Base-by-base conservation (phyloP, 1,139 yeast species). In the Candida tetrigidarum region DNA sequence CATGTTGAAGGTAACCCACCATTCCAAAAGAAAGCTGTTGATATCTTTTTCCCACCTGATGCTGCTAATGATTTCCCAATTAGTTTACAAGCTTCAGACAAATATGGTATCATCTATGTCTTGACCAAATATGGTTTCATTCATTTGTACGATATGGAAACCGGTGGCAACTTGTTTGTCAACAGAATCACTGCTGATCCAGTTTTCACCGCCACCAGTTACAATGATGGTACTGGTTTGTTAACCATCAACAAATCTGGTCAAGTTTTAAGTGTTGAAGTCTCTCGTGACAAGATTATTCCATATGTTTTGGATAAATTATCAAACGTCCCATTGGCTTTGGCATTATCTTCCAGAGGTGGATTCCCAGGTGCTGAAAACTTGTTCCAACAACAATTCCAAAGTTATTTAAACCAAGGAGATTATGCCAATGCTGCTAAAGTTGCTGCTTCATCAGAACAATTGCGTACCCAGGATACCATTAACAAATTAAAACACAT, bases 291-390 rank as follows among this genome's bases (percentile, higher is more conserved):
- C 48, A 88, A 88, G 59, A 83, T 93, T 54, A 86, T 95, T 50
- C 96, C 97, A 39, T 95, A 95, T 65, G 86, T 95, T 41, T 77
- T 93, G 66, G 86, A 86, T 58, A 90, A 90, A 64, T 78, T 93
- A 54, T 83, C 93, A 44, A 93, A 95, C 60, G 90, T 93, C 25
- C 80, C 87, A 23, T 76, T 95, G 59, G 99, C 98, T 3, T 76
- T 95, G 51, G 78, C 93, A 8, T 80, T 95, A 54, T 96, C 98
- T 16, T 83, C 96, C 8, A 87, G 98, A 68, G 97, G 97, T 60
- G 96, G 97, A 1, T 81, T 95, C 64, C 95, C 96, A 40, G 99
- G 99, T 52, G 99, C 98, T 38, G 99, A 93, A 64, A 85, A 84
- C 59, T 78, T 95, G 53, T 92, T 95, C 69, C 74, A 80, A 48